Percentiles rank a stretch among this genome's conserved stretches.
Evolutionary conservation across 495 filamentous ascomycete species (phyloP).

Genomic region (Geoglossum glabrum): DNA sequence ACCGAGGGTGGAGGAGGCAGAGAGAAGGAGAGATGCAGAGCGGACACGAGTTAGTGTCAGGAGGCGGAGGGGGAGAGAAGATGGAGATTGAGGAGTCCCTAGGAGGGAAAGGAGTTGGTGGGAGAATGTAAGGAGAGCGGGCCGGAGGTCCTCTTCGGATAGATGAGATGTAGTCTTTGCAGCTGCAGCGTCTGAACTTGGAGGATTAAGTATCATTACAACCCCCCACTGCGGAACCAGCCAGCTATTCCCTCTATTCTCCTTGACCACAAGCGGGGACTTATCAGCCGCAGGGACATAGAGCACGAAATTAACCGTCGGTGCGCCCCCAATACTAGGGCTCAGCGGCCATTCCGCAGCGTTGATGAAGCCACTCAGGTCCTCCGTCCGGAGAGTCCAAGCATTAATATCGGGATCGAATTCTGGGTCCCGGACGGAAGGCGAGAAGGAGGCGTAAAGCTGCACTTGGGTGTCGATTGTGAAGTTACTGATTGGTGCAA

Average conservation of each 20-base stretch:
- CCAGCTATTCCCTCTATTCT: slow-evolving; percentile 67
- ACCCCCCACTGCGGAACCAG: slow-evolving; percentile 95
- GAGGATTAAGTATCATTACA: slow-evolving; percentile 56
- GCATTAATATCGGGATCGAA: slow-evolving; percentile 28
- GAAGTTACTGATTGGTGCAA: slow-evolving; percentile 77
- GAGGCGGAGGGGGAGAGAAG: slow-evolving; percentile 64
- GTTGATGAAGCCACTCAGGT: slow-evolving; percentile 87
- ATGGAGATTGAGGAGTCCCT: slow-evolving; percentile 59
- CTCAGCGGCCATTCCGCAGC: slow-evolving; percentile 93
- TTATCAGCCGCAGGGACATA: slow-evolving; percentile 48
- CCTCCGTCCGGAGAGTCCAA: slow-evolving; percentile 64
- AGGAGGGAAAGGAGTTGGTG: slow-evolving; percentile 80
- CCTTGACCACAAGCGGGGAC: slow-evolving; percentile 44
- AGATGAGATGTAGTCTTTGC: slow-evolving; percentile 22
- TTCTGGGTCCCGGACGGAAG: slow-evolving; percentile 43
- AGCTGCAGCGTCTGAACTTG: slow-evolving; percentile 16
- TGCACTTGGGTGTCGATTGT: slow-evolving; percentile 94
- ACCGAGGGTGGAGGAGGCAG: slow-evolving; percentile 84
- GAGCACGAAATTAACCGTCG: slow-evolving; percentile 87
- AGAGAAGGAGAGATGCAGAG: slow-evolving; percentile 68
- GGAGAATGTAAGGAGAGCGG: slow-evolving; percentile 73
- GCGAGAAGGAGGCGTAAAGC: slow-evolving; percentile 61
- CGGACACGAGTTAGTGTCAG: slow-evolving; percentile 67
- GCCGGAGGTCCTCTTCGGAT: slow-evolving; percentile 41
- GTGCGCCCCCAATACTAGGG: slow-evolving; percentile 79